Conservation (phyloP, 139 green algal species). For the Diplosphaera chodatii region DNA sequence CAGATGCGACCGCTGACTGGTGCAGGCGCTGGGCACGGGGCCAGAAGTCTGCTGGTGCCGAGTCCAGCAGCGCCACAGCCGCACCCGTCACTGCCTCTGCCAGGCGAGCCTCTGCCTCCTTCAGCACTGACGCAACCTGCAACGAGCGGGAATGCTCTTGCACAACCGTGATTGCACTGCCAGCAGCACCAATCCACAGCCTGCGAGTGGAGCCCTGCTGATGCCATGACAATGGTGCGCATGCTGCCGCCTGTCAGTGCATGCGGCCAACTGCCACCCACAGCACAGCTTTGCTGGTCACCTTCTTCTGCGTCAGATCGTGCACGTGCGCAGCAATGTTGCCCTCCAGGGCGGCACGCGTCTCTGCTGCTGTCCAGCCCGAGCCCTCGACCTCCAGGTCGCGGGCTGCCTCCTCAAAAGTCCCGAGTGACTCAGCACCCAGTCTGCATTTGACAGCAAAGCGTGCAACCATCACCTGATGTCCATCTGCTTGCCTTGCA, state of each 20-base stretch:
- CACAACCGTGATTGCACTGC: too few species aligned
- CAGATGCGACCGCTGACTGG: background rate
- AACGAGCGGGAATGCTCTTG: background rate
- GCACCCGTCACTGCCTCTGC: slow-evolving; percentile 15
- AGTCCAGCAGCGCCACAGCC: slow-evolving; percentile 43
- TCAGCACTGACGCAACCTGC: slow-evolving; percentile 8
- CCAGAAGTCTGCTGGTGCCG: slow-evolving; percentile 58
- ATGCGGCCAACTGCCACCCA: too few species aligned
- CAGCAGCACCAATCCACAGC: too few species aligned
- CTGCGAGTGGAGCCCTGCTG: too few species aligned
- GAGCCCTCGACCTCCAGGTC: slow-evolving; percentile 18
- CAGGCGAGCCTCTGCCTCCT: slow-evolving; percentile 21
- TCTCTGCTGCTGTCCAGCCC: slow-evolving; percentile 17
- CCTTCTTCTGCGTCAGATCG: background rate
- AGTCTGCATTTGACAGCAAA: slow-evolving; percentile 13
- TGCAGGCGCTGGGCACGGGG: slow-evolving; percentile 42
- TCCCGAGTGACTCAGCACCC: slow-evolving; percentile 14
- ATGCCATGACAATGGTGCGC: too few species aligned
- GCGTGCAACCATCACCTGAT: too few species aligned
- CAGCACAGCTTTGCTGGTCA: too few species aligned
- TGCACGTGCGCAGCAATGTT: slow-evolving; percentile 18
- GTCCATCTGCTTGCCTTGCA: too few species aligned
- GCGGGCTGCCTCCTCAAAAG: slow-evolving; percentile 22
- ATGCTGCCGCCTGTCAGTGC: too few species aligned
- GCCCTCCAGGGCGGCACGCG: slow-evolving; percentile 1